These are phyloP conservation scores for Przewalskia tangutica DNA, from an alignment of 257 asterid genomes.

Conservation along the genomic window DNA sequence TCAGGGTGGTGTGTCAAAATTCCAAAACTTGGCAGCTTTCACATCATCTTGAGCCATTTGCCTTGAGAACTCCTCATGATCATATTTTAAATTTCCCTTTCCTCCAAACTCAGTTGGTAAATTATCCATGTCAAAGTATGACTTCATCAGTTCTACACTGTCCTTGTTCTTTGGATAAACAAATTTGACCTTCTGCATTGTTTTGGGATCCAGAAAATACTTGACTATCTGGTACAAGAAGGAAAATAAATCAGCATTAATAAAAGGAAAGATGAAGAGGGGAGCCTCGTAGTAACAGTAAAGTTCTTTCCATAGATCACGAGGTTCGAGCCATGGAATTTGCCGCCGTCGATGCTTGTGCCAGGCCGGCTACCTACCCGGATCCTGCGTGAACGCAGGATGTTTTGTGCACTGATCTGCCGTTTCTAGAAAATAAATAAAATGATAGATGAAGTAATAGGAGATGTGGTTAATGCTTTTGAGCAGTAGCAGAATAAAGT, in stretches of 20 bases:
- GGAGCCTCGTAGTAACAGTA: background rate
- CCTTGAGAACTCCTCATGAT: slow-evolving; percentile 80
- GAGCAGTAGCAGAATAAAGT: background rate
- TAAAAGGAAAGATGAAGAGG: background rate
- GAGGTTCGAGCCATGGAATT: background rate
- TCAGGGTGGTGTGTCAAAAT: slow-evolving; percentile 34
- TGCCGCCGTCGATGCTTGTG: background rate
- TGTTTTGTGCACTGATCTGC: background rate
- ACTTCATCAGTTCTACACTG: slow-evolving; percentile 70
- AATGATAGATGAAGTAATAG: background rate
- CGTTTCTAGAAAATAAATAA: background rate
- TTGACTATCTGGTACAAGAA: slow-evolving; percentile 65
- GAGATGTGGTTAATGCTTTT: background rate
- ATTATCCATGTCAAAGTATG: slow-evolving; percentile 73
- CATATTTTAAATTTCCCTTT: slow-evolving; percentile 63
- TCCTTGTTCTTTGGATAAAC: slow-evolving; percentile 89
- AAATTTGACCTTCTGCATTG: slow-evolving; percentile 88
- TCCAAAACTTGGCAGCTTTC: slow-evolving; percentile 67
- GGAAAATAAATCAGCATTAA: background rate
- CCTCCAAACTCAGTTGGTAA: slow-evolving; percentile 92
- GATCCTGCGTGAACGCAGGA: background rate
- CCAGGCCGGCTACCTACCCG: background rate
- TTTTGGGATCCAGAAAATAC: slow-evolving; percentile 71
- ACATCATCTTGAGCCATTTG: slow-evolving; percentile 75
- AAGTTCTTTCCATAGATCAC: background rate